These are phyloP conservation scores for Zanthoxylum bungeanum DNA, from an alignment of 345 rosid species.

Conservation along the genomic window DNA sequence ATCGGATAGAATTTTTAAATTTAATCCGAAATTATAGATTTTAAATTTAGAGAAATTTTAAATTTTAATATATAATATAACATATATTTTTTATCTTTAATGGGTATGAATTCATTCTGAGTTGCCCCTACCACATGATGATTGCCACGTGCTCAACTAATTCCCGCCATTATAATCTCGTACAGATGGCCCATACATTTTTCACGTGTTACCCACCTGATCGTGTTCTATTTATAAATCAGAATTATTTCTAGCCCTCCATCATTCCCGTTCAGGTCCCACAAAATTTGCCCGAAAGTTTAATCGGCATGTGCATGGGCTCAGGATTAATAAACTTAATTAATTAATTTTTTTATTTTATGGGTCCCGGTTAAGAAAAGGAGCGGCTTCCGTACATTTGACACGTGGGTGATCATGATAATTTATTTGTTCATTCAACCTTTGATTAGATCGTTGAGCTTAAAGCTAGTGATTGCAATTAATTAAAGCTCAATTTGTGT, in stretches of 20 bases:
- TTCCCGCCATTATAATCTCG: background rate
- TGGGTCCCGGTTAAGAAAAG: background rate
- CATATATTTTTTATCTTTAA: no score
- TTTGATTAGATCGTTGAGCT: slow-evolving; percentile 8
- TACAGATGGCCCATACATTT: background rate
- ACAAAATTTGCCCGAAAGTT: slow-evolving; percentile 11
- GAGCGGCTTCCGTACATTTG: background rate
- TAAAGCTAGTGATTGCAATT: slow-evolving; percentile 12
- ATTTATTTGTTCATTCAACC: slow-evolving; percentile 6
- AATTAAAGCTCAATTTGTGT: slow-evolving; percentile 6
- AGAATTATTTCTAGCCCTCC: background rate
- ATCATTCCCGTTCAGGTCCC: slow-evolving; percentile 3
- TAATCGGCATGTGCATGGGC: slow-evolving; percentile 23
- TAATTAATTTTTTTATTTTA: background rate
- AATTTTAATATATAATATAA: no score
- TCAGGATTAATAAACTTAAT: background rate
- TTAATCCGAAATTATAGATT: no score
- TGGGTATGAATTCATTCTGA: no score
- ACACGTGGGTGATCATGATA: slow-evolving; percentile 8
- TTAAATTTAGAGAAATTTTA: no score
- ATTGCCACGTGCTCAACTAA: background rate
- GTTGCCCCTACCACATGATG: background rate
- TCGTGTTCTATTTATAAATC: background rate
- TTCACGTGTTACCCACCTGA: slow-evolving; percentile 20
- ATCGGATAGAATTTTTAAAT: no score